Conservation (phyloP, 768 basidiomycete genomes). For the Tylopilus vinaceipallidus region DNA sequence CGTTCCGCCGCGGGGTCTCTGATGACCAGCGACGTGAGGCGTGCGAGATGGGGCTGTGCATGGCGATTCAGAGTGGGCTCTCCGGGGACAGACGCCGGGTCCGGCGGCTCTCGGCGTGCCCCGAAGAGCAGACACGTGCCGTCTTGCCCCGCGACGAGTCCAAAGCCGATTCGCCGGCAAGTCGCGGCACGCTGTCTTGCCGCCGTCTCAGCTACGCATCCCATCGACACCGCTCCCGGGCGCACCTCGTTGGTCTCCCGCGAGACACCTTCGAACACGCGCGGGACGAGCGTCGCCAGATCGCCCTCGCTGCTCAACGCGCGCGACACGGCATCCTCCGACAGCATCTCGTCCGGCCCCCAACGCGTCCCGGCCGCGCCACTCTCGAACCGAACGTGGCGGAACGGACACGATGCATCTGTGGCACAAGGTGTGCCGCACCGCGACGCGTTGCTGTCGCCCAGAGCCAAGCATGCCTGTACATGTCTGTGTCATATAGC, state of each 20-base stretch:
- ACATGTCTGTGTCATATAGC: too few species aligned
- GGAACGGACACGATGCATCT: slow-evolving; percentile 14
- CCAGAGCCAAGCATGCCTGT: slow-evolving; percentile 13
- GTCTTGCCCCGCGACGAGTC: slow-evolving; percentile 9
- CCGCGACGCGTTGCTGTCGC: neutral
- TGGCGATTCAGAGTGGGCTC: too few species aligned
- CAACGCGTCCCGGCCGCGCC: neutral
- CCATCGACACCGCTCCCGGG: neutral
- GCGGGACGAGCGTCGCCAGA: slow-evolving; percentile 9
- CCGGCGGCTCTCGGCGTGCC: too few species aligned
- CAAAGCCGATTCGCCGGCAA: slow-evolving; percentile 11
- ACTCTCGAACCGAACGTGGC: slow-evolving; percentile 17
- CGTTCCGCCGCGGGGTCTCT: neutral
- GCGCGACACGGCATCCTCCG: slow-evolving; percentile 12
- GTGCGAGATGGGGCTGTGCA: slow-evolving; percentile 10
- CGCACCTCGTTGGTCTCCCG: slow-evolving; percentile 19
- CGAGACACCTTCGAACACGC: slow-evolving; percentile 18
- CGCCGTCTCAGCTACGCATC: slow-evolving; percentile 9
- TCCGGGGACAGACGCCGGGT: slow-evolving; percentile 11
- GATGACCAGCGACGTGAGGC: slow-evolving; percentile 10
- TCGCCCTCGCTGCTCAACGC: slow-evolving; percentile 3
- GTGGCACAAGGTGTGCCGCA: neutral
- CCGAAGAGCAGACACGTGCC: too few species aligned
- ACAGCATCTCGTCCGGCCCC: slow-evolving; percentile 4
- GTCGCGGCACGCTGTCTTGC: slow-evolving; percentile 6